Evolutionary conservation across 176 grass and related monocot species (phyloP).

Genomic region (Juncus inflexus): DNA sequence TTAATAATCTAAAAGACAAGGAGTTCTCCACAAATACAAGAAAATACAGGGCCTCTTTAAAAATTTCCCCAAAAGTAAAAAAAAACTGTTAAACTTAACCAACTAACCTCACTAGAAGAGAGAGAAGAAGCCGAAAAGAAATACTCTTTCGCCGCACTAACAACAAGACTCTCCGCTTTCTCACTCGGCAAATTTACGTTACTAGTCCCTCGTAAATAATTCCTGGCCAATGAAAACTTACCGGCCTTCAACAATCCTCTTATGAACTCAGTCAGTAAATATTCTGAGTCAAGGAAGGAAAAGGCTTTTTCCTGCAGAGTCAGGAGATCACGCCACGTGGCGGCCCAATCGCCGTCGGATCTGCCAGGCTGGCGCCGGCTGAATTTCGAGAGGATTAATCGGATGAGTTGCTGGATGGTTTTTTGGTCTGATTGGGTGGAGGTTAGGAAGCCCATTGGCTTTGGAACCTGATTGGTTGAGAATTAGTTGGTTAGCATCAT

Average conservation of each 20-base stretch:
- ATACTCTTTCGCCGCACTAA: constrained; percentile 93
- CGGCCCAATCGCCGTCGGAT: constrained; percentile 93
- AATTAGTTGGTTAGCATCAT: no score
- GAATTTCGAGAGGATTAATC: constrained; percentile 89
- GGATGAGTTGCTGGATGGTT: constrained; percentile 87
- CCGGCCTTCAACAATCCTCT: constrained; percentile 93
- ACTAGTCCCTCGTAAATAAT: constrained; percentile 92
- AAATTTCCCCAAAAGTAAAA: no score
- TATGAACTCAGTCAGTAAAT: constrained; percentile 86
- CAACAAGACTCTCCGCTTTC: constrained; percentile 80
- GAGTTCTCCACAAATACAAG: no score
- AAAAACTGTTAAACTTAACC: no score
- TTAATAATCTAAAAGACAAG: no score
- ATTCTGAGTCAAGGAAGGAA: constrained; percentile 93
- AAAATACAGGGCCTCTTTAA: no score
- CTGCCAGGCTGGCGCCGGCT: constrained; percentile 72
- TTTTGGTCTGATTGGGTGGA: constrained; percentile 64
- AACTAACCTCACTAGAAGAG: constrained; percentile 60
- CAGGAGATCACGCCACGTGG: constrained; percentile 84
- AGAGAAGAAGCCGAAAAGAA: constrained; percentile 96
- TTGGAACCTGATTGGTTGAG: constrained; percentile 55
- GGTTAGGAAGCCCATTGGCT: constrained; percentile 72
- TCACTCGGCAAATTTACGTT: constrained; percentile 55
- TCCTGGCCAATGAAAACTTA: constrained; percentile 95
- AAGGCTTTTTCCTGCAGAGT: constrained; percentile 95